phyloP scores from a whole-genome alignment of 257 asterid species.

The Solanum lycopersicoides region DNA sequence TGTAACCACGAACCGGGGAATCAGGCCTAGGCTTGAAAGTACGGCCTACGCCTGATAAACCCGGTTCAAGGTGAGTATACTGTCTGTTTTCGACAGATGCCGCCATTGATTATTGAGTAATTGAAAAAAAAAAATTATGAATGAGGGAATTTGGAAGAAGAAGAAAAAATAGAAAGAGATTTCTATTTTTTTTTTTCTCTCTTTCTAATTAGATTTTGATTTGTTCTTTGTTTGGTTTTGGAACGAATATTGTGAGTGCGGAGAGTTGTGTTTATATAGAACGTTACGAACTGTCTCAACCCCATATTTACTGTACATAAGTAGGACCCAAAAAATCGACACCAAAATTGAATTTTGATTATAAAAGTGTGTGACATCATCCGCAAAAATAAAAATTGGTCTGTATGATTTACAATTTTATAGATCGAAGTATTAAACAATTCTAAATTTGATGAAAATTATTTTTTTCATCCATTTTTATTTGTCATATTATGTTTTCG shows the following conservation, averaged over 20 bases:
- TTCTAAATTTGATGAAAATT: accelerated
- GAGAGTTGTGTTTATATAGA: background rate
- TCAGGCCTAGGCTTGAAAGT: constrained; percentile 42
- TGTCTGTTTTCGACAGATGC: constrained; percentile 69
- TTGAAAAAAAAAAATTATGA: background rate
- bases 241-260: background rate
- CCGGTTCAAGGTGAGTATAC: constrained; percentile 36
- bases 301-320: background rate
- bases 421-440: too few species aligned
- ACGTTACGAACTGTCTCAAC: background rate
- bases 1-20: constrained; percentile 53
- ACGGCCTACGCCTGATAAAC: constrained; percentile 10
- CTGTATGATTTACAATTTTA: background rate
- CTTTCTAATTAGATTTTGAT: background rate
- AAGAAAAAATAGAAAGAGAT: background rate
- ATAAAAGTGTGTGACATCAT: background rate
- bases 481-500: too few species aligned
- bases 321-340: background rate
- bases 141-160: background rate
- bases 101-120: constrained; percentile 38
- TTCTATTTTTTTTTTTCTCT: too few species aligned
- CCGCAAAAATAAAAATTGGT: background rate
- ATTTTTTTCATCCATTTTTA: too few species aligned
- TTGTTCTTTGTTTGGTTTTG: background rate
- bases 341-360: background rate